Conservation (phyloP, 192 early-diverging fungal genomes). For the Rhizophagus clarus region DNA sequence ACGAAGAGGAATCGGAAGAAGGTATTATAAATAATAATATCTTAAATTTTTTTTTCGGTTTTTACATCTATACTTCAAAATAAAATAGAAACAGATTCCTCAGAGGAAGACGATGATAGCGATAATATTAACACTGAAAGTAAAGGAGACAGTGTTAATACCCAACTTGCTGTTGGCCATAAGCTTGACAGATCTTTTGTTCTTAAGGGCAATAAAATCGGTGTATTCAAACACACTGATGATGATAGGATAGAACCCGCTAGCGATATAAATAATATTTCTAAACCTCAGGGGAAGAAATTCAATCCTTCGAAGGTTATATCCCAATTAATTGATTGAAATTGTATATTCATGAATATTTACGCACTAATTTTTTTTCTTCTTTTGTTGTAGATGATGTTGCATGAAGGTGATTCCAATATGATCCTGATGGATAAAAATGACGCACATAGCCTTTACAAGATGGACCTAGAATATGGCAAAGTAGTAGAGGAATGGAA, state of each 20-base stretch:
- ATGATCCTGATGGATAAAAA: conserved; percentile 76
- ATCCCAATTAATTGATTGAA: background rate
- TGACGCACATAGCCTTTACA: conserved; percentile 74
- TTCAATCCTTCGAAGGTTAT: conserved; percentile 64
- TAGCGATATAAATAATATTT: conserved; percentile 80
- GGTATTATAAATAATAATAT: background rate
- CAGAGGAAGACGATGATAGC: conserved; percentile 35
- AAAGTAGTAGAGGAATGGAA: conserved; percentile 95
- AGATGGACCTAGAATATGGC: conserved; percentile 90
- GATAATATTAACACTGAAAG: conserved; percentile 25
- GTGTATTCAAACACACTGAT: conserved; percentile 82
- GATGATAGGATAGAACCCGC: conserved; percentile 73
- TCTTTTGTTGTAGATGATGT: conserved; percentile 60
- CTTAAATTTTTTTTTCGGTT: background rate
- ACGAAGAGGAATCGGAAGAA: conserved; percentile 20
- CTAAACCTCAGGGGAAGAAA: conserved; percentile 54
- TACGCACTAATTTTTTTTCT: background rate
- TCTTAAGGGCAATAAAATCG: conserved; percentile 85
- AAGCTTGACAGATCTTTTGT: conserved; percentile 89
- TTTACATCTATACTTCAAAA: background rate
- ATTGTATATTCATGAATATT: background rate
- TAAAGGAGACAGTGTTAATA: conserved; percentile 50
- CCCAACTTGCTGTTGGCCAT: conserved; percentile 80
- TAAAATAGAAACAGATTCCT: conserved; percentile 20
- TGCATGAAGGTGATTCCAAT: conserved; percentile 84